Base-by-base conservation (phyloP, 192 early-diverging fungal species). In the Podila epigama region DNA sequence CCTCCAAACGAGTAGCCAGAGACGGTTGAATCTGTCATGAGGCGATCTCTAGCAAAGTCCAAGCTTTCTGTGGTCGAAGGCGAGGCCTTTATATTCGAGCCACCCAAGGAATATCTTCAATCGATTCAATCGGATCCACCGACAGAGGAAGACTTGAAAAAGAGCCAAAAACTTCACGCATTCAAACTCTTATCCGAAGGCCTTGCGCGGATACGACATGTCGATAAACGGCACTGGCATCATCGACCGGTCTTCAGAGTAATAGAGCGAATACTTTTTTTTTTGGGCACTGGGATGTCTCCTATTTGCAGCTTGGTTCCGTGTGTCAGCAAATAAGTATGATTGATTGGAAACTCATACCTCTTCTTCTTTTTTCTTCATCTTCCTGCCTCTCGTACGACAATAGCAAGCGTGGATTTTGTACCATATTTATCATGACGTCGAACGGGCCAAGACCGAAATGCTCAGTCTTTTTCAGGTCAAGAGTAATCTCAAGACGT, bases 161-260 rank as follows among this genome's bases (percentile, higher is more conserved):
- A 62, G 13, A 53, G 60, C 22, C 60, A 69, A 13, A 64, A 82
- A 44, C 42, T 59, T 9, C 31, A 72, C 20, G 87, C 86, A 2
- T 89, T 82, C 68, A 71, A 68, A 5, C n/a, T 66, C 16, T 59
- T 79, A 18, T 70, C 63, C 42, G 69, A 82, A n/a, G 80, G 75
- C 22, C 58, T 91, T 12, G 68, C 64, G 20, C 70, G 83, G 18
- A 84, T 92, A 32, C 82, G 88, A 40, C 69, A 69, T 53, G 59
- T 81, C 9, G 92, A 93, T 54, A 93, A 88, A 66, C 86, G 86
- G 8, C 75, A 84, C 20, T 92, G 89, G 89, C 88, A 92, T 32
- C 93, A 94, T 62, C 83, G 87, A 34, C 90, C 89, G 1, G 79
- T 84, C 25, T 94, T 68, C 55, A 87, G 83, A 68, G 92, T 93